phyloP scores from a whole-genome alignment of 768 basidiomycete species.

The Lentinula boryana region DNA sequence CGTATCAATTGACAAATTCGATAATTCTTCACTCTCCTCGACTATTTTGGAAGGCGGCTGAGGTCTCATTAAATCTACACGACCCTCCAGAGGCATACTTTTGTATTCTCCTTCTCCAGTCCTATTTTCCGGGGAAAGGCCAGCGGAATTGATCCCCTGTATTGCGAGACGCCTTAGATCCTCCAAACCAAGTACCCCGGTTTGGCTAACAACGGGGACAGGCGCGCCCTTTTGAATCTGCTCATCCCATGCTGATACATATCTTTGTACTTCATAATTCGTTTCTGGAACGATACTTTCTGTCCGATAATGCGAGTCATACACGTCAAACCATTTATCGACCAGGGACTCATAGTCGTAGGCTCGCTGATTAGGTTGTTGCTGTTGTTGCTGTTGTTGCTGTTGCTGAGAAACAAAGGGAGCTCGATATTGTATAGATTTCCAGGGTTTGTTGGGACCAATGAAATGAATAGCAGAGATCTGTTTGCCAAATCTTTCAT shows the following conservation, averaged over 20 bases:
- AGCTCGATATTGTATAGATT: constrained; percentile 61
- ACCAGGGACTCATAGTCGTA: constrained; percentile 81
- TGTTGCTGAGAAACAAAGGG: constrained; percentile 38
- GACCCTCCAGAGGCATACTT: constrained; percentile 80
- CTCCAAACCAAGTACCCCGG: constrained; percentile 47
- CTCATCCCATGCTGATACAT: constrained; percentile 74
- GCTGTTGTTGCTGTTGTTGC: constrained; percentile 24
- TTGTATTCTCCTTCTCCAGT: constrained; percentile 66
- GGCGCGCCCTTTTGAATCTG: constrained; percentile 12
- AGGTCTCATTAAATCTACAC: constrained; percentile 81
- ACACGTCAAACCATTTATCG: constrained; percentile 87
- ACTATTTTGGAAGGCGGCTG: constrained; percentile 16
- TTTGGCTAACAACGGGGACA: constrained; percentile 14
- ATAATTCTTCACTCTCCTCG: constrained; percentile 8
- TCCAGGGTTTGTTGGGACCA: constrained; percentile 95
- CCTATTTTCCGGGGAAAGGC: constrained; percentile 11
- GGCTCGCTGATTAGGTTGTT: constrained; percentile 34
- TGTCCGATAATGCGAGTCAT: constrained; percentile 82
- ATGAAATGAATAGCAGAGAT: constrained; percentile 92
- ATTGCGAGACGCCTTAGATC: constrained; percentile 59
- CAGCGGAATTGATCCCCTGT: constrained; percentile 41
- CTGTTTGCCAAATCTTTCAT: constrained; percentile 84
- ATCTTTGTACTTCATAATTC: constrained; percentile 60
- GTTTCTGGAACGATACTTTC: constrained; percentile 32
- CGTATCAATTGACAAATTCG: background rate